phyloP scores from a whole-genome alignment of 352 stramenopile species.

The Vaucheria bursata region DNA sequence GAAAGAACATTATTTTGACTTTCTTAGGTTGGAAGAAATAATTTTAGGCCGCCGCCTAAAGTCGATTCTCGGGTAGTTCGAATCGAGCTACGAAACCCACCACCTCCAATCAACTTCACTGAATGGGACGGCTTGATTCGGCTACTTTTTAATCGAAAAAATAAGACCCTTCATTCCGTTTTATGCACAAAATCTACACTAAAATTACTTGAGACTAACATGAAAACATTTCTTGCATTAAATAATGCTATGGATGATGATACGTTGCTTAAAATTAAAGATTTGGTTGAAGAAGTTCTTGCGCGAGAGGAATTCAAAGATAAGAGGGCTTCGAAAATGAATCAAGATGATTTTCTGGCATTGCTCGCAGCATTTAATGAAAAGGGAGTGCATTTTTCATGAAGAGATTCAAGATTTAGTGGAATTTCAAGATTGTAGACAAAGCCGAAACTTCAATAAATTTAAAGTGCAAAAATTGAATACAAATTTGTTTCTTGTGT shows the following conservation, averaged over 20 bases:
- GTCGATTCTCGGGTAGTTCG: slow-evolving; percentile 89
- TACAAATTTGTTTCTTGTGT: no score
- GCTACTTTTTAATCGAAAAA: slow-evolving; percentile 98
- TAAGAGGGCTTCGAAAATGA: slow-evolving; percentile 88
- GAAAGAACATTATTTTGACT: no score
- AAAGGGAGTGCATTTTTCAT: slow-evolving; percentile 92
- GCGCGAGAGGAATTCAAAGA: slow-evolving; percentile 54
- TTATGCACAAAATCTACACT: slow-evolving; percentile 82
- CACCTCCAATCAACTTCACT: slow-evolving; percentile 95
- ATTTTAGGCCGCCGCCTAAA: slow-evolving; percentile 95
- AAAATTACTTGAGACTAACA: slow-evolving; percentile 26
- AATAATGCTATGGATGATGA: background rate
- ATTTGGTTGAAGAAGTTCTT: slow-evolving; percentile 84
- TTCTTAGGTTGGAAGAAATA: slow-evolving; percentile 92
- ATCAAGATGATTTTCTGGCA: slow-evolving; percentile 94
- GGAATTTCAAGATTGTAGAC: no score
- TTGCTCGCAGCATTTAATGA: slow-evolving; percentile 92
- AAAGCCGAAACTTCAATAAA: no score
- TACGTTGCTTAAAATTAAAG: slow-evolving; percentile 59
- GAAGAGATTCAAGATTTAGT: no score
- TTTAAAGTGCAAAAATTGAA: no score
- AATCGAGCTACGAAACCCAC: slow-evolving; percentile 94
- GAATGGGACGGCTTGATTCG: slow-evolving; percentile 99
- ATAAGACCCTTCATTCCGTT: slow-evolving; percentile 93
- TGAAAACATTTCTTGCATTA: slow-evolving; percentile 18